A percentile compares a stretch with the other conserved stretches of the same genome.
Evolutionary conservation across 495 filamentous ascomycete species (phyloP).

Genomic region (Penicillium cataractarum): DNA sequence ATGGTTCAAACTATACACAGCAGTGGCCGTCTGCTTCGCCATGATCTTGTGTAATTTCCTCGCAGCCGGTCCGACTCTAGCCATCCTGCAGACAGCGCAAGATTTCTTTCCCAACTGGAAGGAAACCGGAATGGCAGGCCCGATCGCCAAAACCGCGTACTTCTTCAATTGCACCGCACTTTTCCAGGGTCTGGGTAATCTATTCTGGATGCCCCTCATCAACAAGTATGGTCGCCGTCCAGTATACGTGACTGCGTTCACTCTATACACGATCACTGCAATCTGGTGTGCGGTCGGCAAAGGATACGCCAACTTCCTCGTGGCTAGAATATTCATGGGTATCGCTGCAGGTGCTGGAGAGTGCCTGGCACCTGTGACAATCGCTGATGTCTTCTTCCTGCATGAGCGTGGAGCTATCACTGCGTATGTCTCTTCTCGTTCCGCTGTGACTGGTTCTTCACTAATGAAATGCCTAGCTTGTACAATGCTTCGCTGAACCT

Average conservation of each 20-base stretch:
- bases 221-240: conserved; percentile 60
- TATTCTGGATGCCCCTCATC: conserved; percentile 59
- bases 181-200: conserved; percentile 52
- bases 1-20: conserved; percentile 52
- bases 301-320: conserved; percentile 46
- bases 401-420: conserved; percentile 58
- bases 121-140: conserved; percentile 32
- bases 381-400: conserved; percentile 61
- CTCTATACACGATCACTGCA: conserved; percentile 44
- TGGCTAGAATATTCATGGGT: conserved; percentile 53
- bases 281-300: conserved; percentile 52
- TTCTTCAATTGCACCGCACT: conserved; percentile 58
- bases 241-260: conserved; percentile 53
- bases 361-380: conserved; percentile 54
- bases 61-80: conserved; percentile 57
- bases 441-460: no score
- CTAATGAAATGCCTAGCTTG: background rate
- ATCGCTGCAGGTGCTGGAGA: conserved; percentile 57
- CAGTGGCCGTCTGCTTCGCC: conserved; percentile 50
- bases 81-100: conserved; percentile 48
- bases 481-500: conserved; percentile 53
- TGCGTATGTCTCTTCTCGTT: conserved; percentile 24
- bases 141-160: conserved; percentile 53
- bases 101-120: conserved; percentile 39
- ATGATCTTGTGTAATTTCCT: conserved; percentile 61